Evolutionary conservation across 345 rosid genomes (phyloP).

Genomic region (Angophora floribunda): DNA sequence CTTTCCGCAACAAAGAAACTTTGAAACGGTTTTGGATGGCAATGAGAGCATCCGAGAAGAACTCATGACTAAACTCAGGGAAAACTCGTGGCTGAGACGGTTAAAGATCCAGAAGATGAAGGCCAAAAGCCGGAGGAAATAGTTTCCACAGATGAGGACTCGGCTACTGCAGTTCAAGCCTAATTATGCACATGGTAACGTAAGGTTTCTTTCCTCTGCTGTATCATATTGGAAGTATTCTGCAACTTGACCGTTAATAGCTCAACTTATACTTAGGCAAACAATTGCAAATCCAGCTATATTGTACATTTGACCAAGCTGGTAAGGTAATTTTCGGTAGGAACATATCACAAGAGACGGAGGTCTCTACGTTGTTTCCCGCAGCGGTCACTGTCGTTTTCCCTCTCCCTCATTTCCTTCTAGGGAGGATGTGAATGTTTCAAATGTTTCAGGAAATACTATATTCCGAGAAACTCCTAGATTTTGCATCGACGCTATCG

Average conservation of each 20-base stretch:
- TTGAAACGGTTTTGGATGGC: constrained; percentile 41
- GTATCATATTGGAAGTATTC: neutral
- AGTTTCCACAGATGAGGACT: constrained; percentile 55
- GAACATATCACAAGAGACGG: neutral
- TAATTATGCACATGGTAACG: neutral
- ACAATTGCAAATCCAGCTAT: neutral
- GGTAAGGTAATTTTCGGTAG: neutral
- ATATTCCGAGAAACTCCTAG: neutral
- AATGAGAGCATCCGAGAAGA: constrained; percentile 49
- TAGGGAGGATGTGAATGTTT: neutral
- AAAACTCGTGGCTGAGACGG: constrained; percentile 27
- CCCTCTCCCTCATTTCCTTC: neutral
- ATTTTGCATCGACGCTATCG: neutral
- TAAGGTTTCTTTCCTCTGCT: neutral
- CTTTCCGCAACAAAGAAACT: constrained; percentile 65
- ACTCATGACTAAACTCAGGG: constrained; percentile 49
- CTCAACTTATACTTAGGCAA: neutral
- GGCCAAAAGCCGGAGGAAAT: constrained; percentile 14
- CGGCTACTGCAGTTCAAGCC: constrained; percentile 48
- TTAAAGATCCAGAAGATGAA: constrained; percentile 15
- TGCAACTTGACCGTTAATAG: neutral
- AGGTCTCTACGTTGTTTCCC: neutral
- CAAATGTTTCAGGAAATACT: neutral
- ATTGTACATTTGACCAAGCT: neutral
- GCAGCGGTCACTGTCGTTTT: neutral